These are phyloP conservation scores for Chytriomyces sp. DNA, from an alignment of 192 early-diverging fungal genomes.

Conservation along the genomic window DNA sequence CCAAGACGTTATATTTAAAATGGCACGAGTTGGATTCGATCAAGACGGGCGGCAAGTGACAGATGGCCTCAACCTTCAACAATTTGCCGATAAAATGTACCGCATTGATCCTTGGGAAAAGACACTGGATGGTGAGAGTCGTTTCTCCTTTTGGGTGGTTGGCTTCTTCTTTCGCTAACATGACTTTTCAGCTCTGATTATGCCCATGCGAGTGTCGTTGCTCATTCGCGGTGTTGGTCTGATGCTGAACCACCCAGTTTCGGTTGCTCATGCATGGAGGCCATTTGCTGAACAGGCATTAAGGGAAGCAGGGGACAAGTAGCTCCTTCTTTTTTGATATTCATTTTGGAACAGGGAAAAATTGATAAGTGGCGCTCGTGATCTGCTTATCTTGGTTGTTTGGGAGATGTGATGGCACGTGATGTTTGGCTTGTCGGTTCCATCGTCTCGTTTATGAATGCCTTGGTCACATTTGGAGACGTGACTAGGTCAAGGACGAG, in stretches of 20 bases:
- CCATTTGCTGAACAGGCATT: constrained; percentile 30
- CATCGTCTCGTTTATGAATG: too few relatives aligned
- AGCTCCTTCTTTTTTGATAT: too few relatives aligned
- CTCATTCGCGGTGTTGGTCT: constrained; percentile 34
- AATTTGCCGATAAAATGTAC: constrained; percentile 35
- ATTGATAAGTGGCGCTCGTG: too few relatives aligned
- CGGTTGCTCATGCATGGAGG: constrained; percentile 31
- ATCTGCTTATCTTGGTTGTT: too few relatives aligned
- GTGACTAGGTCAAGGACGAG: too few relatives aligned
- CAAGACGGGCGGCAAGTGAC: constrained; percentile 34
- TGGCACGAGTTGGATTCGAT: constrained; percentile 27
- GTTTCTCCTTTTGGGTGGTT: neutral
- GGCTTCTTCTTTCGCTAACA: constrained; percentile 1
- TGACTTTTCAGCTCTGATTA: too few relatives aligned
- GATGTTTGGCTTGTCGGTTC: too few relatives aligned
- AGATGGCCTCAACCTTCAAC: constrained; percentile 38
- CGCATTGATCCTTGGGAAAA: constrained; percentile 31
- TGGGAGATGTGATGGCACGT: too few relatives aligned
- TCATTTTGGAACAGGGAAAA: too few relatives aligned
- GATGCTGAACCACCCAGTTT: constrained; percentile 36
- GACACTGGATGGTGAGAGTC: constrained; percentile 12
- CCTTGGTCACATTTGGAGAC: too few relatives aligned
- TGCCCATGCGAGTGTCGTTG: constrained; percentile 32
- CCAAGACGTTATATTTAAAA: constrained; percentile 31
- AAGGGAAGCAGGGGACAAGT: constrained; percentile 7